Evolutionary conservation across 108 stramenopile species (phyloP).

Genomic region (Hondaea fermentalgiana): DNA sequence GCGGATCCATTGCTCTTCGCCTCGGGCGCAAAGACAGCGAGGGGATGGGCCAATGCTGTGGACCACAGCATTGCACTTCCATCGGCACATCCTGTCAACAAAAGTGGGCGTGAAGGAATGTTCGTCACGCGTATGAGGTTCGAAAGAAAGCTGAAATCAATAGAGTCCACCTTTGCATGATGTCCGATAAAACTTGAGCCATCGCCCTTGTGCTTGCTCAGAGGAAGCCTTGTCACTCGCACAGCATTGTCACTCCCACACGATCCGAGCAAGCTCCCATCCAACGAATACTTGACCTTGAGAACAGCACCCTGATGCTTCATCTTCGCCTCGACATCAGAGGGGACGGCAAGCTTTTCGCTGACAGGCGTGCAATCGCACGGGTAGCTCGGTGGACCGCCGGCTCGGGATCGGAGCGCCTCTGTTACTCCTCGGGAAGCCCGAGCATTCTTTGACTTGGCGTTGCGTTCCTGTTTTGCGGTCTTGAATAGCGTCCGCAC

Average conservation of each 20-base stretch:
- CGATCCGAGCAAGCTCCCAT: background rate
- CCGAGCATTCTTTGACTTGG: background rate
- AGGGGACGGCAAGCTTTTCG: background rate
- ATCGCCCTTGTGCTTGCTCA: background rate
- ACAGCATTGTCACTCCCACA: background rate
- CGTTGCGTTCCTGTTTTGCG: background rate
- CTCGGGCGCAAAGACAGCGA: background rate
- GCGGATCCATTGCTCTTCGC: background rate
- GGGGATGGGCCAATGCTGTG: background rate
- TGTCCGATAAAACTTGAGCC: background rate
- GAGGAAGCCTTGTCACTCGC: background rate
- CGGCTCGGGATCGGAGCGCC: background rate
- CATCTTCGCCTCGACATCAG: background rate
- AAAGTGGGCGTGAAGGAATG: background rate
- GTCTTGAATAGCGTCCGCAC: background rate
- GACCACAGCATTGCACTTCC: slow-evolving; percentile 7
- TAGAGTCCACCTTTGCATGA: background rate
- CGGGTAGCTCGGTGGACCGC: background rate
- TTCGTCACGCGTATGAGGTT: background rate
- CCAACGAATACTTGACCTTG: background rate
- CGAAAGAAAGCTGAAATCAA: background rate
- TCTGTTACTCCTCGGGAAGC: background rate
- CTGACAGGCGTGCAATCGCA: background rate
- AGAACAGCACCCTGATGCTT: background rate
- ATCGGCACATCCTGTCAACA: background rate